Conservation (phyloP, 345 rosid genomes). For the Toxicodendron radicans region DNA sequence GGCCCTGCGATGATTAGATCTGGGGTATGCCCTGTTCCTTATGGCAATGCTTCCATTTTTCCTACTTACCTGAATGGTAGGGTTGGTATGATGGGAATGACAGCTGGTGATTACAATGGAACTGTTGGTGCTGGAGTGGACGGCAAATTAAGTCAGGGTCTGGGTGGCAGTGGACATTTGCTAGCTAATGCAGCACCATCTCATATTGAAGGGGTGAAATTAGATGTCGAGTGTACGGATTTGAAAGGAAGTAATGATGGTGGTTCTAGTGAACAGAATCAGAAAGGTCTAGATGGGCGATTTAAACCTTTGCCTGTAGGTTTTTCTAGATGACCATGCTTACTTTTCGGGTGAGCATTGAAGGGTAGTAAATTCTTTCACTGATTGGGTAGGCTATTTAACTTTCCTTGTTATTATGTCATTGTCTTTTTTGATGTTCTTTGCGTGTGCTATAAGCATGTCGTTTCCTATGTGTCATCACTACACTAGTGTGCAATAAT, state of each 20-base stretch:
- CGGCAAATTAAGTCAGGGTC: slow-evolving; percentile 24
- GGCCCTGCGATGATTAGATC: slow-evolving; percentile 37
- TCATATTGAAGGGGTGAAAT: slow-evolving; percentile 27
- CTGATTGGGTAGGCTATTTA: slow-evolving; percentile 27
- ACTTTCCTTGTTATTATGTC: slow-evolving; percentile 24
- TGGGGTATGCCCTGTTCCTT: slow-evolving; percentile 34
- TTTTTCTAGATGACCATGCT: slow-evolving; percentile 30
- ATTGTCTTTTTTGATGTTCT: slow-evolving; percentile 12
- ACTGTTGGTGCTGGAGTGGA: slow-evolving; percentile 26
- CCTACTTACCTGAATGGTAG: slow-evolving; percentile 40
- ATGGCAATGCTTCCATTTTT: slow-evolving; percentile 28
- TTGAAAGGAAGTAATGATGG: slow-evolving; percentile 18
- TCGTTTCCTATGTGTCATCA: slow-evolving; percentile 19
- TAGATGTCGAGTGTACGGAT: slow-evolving; percentile 19
- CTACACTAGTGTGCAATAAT: slow-evolving; percentile 20
- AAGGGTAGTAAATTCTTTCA: slow-evolving; percentile 38
- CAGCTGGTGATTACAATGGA: slow-evolving; percentile 25
- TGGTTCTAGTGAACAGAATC: slow-evolving; percentile 24
- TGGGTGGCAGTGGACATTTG: slow-evolving; percentile 23
- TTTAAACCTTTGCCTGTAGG: slow-evolving; percentile 27
- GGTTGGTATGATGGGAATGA: slow-evolving; percentile 24
- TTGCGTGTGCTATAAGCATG: slow-evolving; percentile 18
- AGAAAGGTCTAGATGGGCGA: slow-evolving; percentile 24
- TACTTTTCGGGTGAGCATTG: slow-evolving; percentile 15
- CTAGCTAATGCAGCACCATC: slow-evolving; percentile 21